phyloP scores from a whole-genome alignment of 1,284 basidiomycete species.

The Inonotus hispidus region DNA sequence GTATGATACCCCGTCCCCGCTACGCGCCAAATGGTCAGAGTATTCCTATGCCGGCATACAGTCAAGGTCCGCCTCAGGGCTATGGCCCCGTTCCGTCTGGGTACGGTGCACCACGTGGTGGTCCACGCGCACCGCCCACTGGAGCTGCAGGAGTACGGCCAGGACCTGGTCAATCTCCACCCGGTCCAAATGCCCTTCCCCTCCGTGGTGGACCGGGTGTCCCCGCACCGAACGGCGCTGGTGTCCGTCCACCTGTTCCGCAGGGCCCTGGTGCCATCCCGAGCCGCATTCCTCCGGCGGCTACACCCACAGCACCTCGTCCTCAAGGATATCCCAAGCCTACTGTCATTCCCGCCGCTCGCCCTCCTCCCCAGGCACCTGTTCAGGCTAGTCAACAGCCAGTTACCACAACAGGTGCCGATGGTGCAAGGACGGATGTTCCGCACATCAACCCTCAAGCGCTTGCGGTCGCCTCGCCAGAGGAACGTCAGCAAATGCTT shows the following conservation, averaged over 20 bases:
- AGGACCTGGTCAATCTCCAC: constrained; percentile 26
- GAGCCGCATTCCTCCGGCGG: constrained; percentile 22
- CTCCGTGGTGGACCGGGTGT: constrained; percentile 36
- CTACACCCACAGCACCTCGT: constrained; percentile 26
- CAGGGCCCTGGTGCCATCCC: constrained; percentile 36
- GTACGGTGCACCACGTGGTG: constrained; percentile 50
- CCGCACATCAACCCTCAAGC: constrained; percentile 47
- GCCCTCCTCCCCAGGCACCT: constrained; percentile 33
- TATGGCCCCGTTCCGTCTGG: constrained; percentile 58
- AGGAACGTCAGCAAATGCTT: constrained; percentile 96
- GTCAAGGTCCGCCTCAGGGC: constrained; percentile 60
- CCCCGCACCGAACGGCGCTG: constrained; percentile 50
- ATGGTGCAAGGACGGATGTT: constrained; percentile 34
- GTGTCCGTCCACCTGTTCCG: constrained; percentile 43
- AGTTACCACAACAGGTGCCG: constrained; percentile 31
- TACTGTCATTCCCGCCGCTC: constrained; percentile 5
- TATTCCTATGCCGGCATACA: constrained; percentile 72
- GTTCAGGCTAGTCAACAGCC: constrained; percentile 32
- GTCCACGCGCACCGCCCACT: constrained; percentile 27
- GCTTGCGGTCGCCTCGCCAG: constrained; percentile 70
- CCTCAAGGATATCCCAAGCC: constrained; percentile 27
- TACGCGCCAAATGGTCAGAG: constrained; percentile 75
- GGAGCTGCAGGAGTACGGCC: constrained; percentile 20
- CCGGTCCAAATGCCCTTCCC: constrained; percentile 19
- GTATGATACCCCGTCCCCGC: constrained; percentile 84